These are phyloP conservation scores for Gastrolobium villosum DNA, from an alignment of 306 rosid genomes.

Conservation along the genomic window DNA sequence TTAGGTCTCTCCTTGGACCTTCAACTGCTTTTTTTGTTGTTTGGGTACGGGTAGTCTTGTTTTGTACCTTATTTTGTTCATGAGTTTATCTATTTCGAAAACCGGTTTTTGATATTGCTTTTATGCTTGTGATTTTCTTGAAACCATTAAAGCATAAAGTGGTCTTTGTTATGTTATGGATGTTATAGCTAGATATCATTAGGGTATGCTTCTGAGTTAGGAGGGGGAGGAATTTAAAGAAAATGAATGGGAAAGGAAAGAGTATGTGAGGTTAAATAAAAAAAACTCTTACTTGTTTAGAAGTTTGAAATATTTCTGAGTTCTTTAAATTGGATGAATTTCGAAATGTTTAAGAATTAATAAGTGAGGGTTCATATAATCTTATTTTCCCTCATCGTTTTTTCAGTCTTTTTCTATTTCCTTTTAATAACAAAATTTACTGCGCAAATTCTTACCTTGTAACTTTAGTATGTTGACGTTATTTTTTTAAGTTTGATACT, in stretches of 20 bases:
- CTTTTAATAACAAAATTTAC: no score
- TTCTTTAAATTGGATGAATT: background rate
- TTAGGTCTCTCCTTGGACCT: constrained; percentile 31
- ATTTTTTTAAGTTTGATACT: no score
- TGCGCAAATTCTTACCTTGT: no score
- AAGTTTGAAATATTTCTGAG: background rate
- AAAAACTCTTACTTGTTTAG: background rate
- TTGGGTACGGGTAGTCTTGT: constrained; percentile 30
- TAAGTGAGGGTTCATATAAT: background rate
- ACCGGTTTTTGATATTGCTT: constrained; percentile 7
- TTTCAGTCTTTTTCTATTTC: no score
- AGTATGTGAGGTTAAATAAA: no score
- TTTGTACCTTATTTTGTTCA: constrained; percentile 38
- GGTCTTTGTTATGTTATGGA: background rate
- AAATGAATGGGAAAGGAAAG: no score
- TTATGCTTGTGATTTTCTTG: constrained; percentile 40
- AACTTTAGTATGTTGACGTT: no score
- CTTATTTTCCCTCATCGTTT: background rate
- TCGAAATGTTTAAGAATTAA: background rate
- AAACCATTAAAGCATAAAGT: background rate
- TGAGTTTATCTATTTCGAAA: constrained; percentile 42
- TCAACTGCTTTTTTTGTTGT: constrained; percentile 36
- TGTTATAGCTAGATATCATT: background rate
- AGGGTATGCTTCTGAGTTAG: background rate
- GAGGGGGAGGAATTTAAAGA: no score